Percentiles rank a stretch among this genome's conserved stretches.
Evolutionary conservation across 805 yeast genomes (phyloP).

Genomic region (Candida ulmi): DNA sequence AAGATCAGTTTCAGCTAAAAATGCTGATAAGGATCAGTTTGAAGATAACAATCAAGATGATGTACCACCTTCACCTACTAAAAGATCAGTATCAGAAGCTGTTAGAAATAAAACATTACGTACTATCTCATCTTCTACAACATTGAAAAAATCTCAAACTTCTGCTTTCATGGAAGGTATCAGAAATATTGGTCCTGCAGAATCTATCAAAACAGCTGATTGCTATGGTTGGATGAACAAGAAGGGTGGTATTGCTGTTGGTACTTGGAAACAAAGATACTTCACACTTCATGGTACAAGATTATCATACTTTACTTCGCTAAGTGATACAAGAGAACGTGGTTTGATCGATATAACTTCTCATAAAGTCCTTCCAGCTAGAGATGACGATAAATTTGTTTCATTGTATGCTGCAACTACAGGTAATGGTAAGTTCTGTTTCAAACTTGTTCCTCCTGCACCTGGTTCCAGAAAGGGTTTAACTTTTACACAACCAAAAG

Average conservation of each 20-base stretch:
- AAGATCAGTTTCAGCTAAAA: constrained; percentile 49
- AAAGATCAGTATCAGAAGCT: constrained; percentile 45
- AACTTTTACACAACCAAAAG: constrained; percentile 93
- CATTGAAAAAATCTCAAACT: constrained; percentile 38
- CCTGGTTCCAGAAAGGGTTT: constrained; percentile 95
- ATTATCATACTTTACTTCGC: constrained; percentile 75
- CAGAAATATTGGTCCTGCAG: constrained; percentile 64
- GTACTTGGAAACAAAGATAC: constrained; percentile 85
- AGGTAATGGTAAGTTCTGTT: constrained; percentile 90
- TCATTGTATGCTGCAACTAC: constrained; percentile 89
- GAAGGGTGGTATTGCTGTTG: constrained; percentile 75
- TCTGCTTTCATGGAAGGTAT: constrained; percentile 89
- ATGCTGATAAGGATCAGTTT: too few relatives aligned
- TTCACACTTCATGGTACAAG: constrained; percentile 91
- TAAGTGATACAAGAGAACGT: constrained; percentile 77
- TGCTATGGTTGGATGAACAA: constrained; percentile 96
- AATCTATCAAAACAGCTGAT: constrained; percentile 70
- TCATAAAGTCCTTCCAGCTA: constrained; percentile 81
- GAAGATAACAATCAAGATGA: too few relatives aligned
- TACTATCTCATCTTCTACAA: constrained; percentile 46
- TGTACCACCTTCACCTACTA: constrained; percentile 18
- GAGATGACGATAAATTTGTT: constrained; percentile 77
- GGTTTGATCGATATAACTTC: constrained; percentile 96
- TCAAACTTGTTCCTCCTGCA: constrained; percentile 92
- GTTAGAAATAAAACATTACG: constrained; percentile 47